phyloP scores from a whole-genome alignment of 169 alveolate genomes.

The Eimeria falciformis region DNA sequence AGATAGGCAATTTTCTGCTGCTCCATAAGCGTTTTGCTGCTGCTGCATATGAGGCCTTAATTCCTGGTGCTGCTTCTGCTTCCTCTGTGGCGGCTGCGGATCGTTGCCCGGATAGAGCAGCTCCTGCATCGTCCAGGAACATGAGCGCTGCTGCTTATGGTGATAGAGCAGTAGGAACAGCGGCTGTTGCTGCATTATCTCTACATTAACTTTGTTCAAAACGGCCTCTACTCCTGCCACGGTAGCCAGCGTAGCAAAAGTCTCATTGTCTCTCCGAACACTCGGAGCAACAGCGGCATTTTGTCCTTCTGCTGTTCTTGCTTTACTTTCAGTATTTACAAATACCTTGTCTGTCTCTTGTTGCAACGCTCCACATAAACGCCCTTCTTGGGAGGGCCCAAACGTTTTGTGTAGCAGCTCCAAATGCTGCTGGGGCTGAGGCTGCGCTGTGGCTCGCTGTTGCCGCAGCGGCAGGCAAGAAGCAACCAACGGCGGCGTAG shows the following conservation, averaged over 20 bases:
- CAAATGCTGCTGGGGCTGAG: slow-evolving; percentile 17
- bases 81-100: background rate
- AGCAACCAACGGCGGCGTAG: slow-evolving; percentile 36
- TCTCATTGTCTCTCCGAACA: no score
- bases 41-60: slow-evolving; percentile 7
- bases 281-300: background rate
- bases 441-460: background rate
- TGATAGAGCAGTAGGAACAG: background rate
- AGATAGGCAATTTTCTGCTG: slow-evolving; percentile 38
- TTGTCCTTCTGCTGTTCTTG: background rate
- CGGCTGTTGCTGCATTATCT: slow-evolving; percentile 1
- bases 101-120: slow-evolving; percentile 17
- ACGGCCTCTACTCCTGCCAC: slow-evolving; percentile 43
- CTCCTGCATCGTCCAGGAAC: slow-evolving; percentile 5
- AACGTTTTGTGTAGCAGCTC: slow-evolving; percentile 13
- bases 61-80: background rate
- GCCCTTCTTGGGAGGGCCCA: background rate
- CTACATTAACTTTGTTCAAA: background rate
- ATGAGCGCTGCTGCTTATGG: background rate
- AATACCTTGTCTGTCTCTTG: background rate
- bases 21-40: background rate
- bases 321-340: background rate
- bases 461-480: slow-evolving; percentile 30
- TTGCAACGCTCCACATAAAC: background rate
- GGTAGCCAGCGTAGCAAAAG: background rate